Evolutionary conservation across 164 flowering plant species (phyloP).

Genomic region (Macadamia tetraphylla): DNA sequence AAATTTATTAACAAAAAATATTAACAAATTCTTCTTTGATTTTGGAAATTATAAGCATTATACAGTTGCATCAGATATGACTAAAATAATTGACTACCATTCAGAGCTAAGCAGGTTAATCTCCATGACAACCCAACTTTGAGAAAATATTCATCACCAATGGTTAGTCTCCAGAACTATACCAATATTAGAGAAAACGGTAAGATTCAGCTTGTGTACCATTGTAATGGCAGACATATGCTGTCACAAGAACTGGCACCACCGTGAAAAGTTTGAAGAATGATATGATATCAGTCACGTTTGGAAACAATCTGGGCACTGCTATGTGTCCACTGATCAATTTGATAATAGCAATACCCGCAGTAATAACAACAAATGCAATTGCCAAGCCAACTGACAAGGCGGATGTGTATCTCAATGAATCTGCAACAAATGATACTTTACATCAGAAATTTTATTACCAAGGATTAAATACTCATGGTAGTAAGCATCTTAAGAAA

Average conservation of each 20-base stretch:
- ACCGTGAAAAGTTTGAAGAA: constrained; percentile 74
- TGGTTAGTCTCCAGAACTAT: neutral
- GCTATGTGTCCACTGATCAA: constrained; percentile 49
- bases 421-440: constrained; percentile 51
- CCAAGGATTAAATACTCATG: neutral
- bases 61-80: too few relatives aligned
- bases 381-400: constrained; percentile 85
- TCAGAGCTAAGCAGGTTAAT: neutral
- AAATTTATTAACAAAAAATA: too few relatives aligned
- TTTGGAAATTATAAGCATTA: too few relatives aligned
- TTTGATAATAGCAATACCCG: constrained; percentile 68
- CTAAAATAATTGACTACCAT: neutral
- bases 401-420: constrained; percentile 83
- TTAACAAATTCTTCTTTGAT: too few relatives aligned
- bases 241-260: constrained; percentile 88
- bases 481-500: neutral
- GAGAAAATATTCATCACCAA: neutral
- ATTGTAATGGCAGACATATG: constrained; percentile 88
- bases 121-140: neutral
- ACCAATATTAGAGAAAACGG: neutral
- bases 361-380: constrained; percentile 76
- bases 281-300: constrained; percentile 49
- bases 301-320: constrained; percentile 79
- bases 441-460: neutral
- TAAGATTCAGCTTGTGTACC: constrained; percentile 38